These are phyloP conservation scores for Teunomyces atbi DNA, from an alignment of 805 yeast species.

Conservation along the genomic window DNA sequence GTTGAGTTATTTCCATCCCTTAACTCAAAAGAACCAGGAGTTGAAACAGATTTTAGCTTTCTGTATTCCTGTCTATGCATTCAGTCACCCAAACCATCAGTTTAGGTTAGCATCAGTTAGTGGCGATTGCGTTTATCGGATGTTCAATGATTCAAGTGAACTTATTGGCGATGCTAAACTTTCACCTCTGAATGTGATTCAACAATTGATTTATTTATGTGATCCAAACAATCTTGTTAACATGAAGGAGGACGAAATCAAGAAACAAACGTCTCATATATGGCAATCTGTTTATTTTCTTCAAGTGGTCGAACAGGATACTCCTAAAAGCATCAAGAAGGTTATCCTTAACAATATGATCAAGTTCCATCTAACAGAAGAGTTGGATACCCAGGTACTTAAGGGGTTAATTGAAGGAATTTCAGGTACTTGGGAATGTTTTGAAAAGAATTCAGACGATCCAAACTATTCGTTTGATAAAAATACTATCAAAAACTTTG, in stretches of 20 bases:
- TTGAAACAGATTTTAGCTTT: constrained; percentile 79
- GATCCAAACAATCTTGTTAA: constrained; percentile 69
- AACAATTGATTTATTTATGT: constrained; percentile 80
- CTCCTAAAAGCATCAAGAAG: constrained; percentile 52
- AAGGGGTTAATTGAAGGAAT: constrained; percentile 33
- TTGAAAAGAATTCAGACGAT: constrained; percentile 21
- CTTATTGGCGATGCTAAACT: constrained; percentile 24
- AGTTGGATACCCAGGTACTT: constrained; percentile 27
- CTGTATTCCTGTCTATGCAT: constrained; percentile 85
- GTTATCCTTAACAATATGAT: constrained; percentile 51
- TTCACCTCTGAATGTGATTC: constrained; percentile 47
- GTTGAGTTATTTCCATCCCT: constrained; percentile 72
- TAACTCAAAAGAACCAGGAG: constrained; percentile 58
- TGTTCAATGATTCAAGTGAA: constrained; percentile 41
- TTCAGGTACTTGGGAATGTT: constrained; percentile 28
- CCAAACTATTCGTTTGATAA: constrained; percentile 34
- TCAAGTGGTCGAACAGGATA: constrained; percentile 47
- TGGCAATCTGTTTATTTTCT: constrained; percentile 56
- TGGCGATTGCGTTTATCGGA: constrained; percentile 61
- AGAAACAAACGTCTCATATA: constrained; percentile 51
- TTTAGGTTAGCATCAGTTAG: constrained; percentile 59
- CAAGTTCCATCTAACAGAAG: constrained; percentile 39
- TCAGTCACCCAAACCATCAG: constrained; percentile 73
- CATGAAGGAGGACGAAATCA: constrained; percentile 38
- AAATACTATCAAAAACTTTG: constrained; percentile 28